Percentiles rank a stretch among this genome's conserved stretches.
phyloP scores from a whole-genome alignment of 768 basidiomycete genomes.

The Mycena galopus region DNA sequence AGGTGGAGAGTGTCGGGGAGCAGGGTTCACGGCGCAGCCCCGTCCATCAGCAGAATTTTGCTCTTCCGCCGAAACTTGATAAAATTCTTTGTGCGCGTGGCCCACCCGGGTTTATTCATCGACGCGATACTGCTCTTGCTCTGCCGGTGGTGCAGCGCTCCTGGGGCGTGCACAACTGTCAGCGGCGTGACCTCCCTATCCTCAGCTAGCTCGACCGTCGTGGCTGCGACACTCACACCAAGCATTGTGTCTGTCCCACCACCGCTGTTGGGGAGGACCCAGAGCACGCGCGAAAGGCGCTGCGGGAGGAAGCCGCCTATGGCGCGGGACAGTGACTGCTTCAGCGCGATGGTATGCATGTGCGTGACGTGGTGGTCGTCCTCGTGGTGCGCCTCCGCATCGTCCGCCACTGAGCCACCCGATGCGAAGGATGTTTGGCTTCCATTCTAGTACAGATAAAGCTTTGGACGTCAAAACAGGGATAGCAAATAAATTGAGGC shows the following conservation, averaged over 20 bases:
- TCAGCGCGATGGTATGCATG: constrained; percentile 61
- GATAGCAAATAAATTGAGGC: neutral
- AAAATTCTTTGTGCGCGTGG: constrained; percentile 55
- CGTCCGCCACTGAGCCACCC: constrained; percentile 49
- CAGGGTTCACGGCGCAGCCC: no score
- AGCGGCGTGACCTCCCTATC: constrained; percentile 41
- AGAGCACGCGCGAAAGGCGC: constrained; percentile 57
- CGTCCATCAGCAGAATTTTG: no score
- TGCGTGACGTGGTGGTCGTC: constrained; percentile 62
- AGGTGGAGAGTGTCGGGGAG: no score
- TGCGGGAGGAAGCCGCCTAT: constrained; percentile 58
- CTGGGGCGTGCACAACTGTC: constrained; percentile 48
- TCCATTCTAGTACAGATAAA: constrained; percentile 49
- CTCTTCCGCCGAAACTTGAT: constrained; percentile 59
- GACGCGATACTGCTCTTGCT: constrained; percentile 47
- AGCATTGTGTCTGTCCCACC: constrained; percentile 55
- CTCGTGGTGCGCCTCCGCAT: constrained; percentile 44
- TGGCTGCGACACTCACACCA: constrained; percentile 61
- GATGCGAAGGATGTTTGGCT: constrained; percentile 61
- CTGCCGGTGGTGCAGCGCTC: constrained; percentile 50
- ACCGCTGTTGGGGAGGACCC: constrained; percentile 43
- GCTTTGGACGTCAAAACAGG: no score
- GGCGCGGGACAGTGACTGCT: constrained; percentile 57
- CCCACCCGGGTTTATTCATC: constrained; percentile 45
- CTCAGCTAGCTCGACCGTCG: no score